Percentiles rank a stretch among this genome's conserved stretches.
Evolutionary conservation across 2,329 filamentous ascomycete species (phyloP).

Genomic region (Daldinia sp.): DNA sequence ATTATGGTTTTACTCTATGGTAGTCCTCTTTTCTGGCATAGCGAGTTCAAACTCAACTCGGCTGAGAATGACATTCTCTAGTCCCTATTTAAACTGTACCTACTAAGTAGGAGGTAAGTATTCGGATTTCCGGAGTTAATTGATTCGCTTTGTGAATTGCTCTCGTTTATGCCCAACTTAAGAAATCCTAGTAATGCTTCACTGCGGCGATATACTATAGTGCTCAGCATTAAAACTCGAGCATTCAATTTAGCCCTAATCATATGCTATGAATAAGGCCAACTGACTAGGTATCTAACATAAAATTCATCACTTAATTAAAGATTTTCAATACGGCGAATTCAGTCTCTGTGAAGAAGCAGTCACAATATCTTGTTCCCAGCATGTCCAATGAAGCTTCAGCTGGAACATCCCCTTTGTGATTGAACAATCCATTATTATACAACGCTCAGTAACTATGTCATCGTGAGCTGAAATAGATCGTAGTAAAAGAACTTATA

Average conservation of each 20-base stretch:
- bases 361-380: not conserved
- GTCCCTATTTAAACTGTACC: too few species aligned
- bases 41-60: too few species aligned
- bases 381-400: too few species aligned
- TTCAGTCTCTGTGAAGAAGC: not conserved
- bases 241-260: not conserved
- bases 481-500: not conserved
- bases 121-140: too few species aligned
- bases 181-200: not conserved
- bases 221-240: not conserved
- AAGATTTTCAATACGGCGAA: too few species aligned
- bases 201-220: not conserved
- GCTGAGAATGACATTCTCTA: too few species aligned
- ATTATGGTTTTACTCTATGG: too few species aligned
- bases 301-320: not conserved
- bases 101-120: too few species aligned
- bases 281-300: not conserved
- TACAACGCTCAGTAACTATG: not conserved
- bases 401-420: not conserved
- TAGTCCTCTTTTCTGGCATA: too few species aligned
- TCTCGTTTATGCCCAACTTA: too few species aligned
- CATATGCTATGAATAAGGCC: not conserved
- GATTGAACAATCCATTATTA: not conserved
- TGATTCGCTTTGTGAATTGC: too few species aligned
- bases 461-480: not conserved